phyloP scores from a whole-genome alignment of 1,284 basidiomycete species.

The Apiotrichum akiyoshidainum region DNA sequence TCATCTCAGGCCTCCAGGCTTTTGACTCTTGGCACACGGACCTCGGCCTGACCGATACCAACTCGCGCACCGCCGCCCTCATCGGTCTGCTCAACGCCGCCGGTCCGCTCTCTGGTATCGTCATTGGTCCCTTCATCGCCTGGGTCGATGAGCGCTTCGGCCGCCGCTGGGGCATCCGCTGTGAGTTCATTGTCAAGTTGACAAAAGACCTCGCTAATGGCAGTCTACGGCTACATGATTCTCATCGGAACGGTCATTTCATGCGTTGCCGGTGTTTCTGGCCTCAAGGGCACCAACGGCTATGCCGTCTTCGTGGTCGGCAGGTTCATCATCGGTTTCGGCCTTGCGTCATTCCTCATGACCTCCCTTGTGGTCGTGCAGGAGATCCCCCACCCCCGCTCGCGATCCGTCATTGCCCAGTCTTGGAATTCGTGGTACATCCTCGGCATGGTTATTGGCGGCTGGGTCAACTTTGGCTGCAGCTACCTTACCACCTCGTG shows the following conservation, averaged over 20 bases:
- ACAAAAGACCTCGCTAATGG: constrained; percentile 4
- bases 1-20: constrained; percentile 50
- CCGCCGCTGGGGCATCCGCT: constrained; percentile 50
- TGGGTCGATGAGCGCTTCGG: constrained; percentile 49
- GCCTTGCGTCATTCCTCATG: constrained; percentile 52
- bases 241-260: constrained; percentile 47
- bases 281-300: constrained; percentile 45
- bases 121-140: constrained; percentile 48
- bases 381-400: constrained; percentile 51
- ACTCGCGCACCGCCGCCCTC: constrained; percentile 29
- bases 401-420: constrained; percentile 36
- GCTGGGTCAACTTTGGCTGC: constrained; percentile 30
- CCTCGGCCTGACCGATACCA: constrained; percentile 27
- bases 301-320: constrained; percentile 49
- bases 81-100: constrained; percentile 50
- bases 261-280: constrained; percentile 43
- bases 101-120: constrained; percentile 45
- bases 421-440: constrained; percentile 50
- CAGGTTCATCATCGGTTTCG: constrained; percentile 48
- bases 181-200: constrained; percentile 25
- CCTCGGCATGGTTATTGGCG: constrained; percentile 24
- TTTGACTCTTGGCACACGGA: constrained; percentile 49
- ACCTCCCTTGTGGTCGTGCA: constrained; percentile 50
- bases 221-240: constrained; percentile 51
- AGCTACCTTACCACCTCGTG: constrained; percentile 27